Conservation (phyloP, 305 asterid species). For the Petunia hybrid region DNA sequence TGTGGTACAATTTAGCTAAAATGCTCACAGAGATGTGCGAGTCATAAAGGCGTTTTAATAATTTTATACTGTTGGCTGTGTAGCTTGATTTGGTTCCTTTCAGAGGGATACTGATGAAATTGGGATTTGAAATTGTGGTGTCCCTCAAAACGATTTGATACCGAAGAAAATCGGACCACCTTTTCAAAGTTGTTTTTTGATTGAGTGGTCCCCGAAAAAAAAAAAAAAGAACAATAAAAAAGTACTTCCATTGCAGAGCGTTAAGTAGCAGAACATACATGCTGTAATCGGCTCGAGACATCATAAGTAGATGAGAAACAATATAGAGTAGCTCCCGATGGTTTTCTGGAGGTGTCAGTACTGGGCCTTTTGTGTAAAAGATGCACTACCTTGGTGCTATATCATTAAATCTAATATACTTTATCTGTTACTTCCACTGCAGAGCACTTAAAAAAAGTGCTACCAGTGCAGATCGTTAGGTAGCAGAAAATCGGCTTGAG, state of each 20-base stretch:
- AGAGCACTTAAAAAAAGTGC: neutral
- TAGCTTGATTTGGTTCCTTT: slow-evolving; percentile 16
- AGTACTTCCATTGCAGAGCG: neutral
- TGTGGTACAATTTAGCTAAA: neutral
- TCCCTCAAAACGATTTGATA: slow-evolving; percentile 2
- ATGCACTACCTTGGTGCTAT: neutral
- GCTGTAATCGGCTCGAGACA: slow-evolving; percentile 1
- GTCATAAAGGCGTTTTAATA: neutral
- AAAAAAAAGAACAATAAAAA: too few species aligned
- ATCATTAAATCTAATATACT: neutral
- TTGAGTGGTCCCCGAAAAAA: neutral
- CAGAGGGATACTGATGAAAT: slow-evolving; percentile 9
- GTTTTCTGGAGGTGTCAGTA: slow-evolving; percentile 13
- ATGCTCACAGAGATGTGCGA: slow-evolving; percentile 3
- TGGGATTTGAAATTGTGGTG: slow-evolving; percentile 10
- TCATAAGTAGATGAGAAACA: slow-evolving; percentile 9
- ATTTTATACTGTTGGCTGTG: slow-evolving; percentile 12
- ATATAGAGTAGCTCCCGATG: slow-evolving; percentile 17
- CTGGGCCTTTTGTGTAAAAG: slow-evolving; percentile 2
- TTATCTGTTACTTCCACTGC: neutral
- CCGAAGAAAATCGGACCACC: neutral
- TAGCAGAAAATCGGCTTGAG: slow-evolving; percentile 21
- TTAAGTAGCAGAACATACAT: neutral
- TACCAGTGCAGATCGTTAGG: neutral
- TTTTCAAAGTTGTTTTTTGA: neutral